Percentiles rank a stretch among this genome's conserved stretches.
These are phyloP conservation scores for Trichosporon coremiiforme DNA, from an alignment of 1,284 basidiomycete genomes.

Conservation along the genomic window DNA sequence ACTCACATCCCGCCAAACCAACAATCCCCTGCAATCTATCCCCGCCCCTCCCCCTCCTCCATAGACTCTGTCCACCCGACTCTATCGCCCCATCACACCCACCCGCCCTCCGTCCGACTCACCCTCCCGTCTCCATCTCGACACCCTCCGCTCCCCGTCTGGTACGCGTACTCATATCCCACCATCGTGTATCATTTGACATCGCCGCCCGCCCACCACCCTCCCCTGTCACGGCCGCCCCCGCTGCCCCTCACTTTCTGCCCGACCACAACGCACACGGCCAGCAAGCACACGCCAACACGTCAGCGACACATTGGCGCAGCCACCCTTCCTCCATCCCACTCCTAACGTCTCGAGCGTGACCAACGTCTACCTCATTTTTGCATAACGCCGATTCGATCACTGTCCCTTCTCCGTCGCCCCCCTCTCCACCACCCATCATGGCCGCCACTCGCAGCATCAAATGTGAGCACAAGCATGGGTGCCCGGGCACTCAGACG, in stretches of 20 bases:
- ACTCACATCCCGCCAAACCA: not conserved
- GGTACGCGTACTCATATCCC: slow-evolving; percentile 7
- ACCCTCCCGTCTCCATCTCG: not conserved
- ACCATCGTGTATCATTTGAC: slow-evolving; percentile 10
- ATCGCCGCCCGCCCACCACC: not conserved
- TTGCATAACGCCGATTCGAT: slow-evolving; percentile 18
- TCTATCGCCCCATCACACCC: slow-evolving; percentile 8
- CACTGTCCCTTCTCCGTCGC: not conserved
- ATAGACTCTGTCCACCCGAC: not conserved
- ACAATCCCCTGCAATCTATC: not conserved
- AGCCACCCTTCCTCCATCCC: not conserved
- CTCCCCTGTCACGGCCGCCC: not conserved
- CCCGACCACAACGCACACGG: not conserved
- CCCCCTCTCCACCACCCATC: slow-evolving; percentile 8
- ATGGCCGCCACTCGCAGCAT: slow-evolving; percentile 37
- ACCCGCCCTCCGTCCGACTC: not conserved
- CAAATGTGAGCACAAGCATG: slow-evolving; percentile 35
- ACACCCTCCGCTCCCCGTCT: not conserved
- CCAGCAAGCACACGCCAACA: not conserved
- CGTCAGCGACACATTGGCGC: slow-evolving; percentile 1
- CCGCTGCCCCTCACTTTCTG: not conserved
- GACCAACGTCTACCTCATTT: slow-evolving; percentile 2
- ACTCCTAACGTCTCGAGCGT: slow-evolving; percentile 19
- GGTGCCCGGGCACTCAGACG: not conserved
- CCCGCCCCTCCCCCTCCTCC: not conserved